Percentiles rank a stretch among this genome's conserved stretches.
phyloP scores from a whole-genome alignment of 345 rosid genomes.

The Erysimum cheiranthoides region DNA sequence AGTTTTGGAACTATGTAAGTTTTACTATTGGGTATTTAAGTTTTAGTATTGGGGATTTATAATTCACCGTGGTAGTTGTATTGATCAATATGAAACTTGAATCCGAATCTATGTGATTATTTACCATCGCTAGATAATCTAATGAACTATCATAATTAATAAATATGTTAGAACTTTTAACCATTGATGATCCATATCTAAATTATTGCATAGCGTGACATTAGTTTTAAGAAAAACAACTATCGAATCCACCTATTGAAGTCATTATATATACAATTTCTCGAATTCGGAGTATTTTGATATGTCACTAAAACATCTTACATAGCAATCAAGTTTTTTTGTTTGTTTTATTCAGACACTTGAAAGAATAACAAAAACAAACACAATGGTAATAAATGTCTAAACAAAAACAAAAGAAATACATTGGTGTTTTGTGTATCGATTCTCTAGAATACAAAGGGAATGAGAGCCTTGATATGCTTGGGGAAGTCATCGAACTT shows the following conservation, averaged over 20 bases:
- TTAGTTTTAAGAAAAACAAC: constrained; percentile 3
- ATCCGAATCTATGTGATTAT: not conserved
- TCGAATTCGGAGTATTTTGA: not conserved
- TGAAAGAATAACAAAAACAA: not conserved
- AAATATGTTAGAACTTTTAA: not conserved
- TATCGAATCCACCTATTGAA: not conserved
- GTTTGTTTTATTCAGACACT: not conserved
- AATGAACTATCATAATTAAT: not conserved
- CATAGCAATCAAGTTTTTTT: not conserved
- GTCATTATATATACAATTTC: constrained; percentile 28
- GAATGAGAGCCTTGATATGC: constrained; percentile 59
- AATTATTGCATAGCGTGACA: not conserved
- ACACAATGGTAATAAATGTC: not conserved
- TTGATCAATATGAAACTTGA: not conserved
- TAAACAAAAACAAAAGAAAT: not conserved
- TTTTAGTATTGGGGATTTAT: not conserved
- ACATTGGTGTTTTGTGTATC: not conserved
- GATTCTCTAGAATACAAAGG: constrained; percentile 54
- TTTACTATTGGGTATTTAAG: no score
- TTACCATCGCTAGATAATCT: not conserved
- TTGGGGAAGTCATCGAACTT: constrained; percentile 72
- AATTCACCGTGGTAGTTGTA: not conserved
- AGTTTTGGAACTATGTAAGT: not conserved
- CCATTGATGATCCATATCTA: not conserved
- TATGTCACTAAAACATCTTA: not conserved